A percentile compares a stretch with the other conserved stretches of the same genome.
phyloP scores from a whole-genome alignment of 2,329 filamentous ascomycete genomes.

The Ceratocystis cacaofunesta region DNA sequence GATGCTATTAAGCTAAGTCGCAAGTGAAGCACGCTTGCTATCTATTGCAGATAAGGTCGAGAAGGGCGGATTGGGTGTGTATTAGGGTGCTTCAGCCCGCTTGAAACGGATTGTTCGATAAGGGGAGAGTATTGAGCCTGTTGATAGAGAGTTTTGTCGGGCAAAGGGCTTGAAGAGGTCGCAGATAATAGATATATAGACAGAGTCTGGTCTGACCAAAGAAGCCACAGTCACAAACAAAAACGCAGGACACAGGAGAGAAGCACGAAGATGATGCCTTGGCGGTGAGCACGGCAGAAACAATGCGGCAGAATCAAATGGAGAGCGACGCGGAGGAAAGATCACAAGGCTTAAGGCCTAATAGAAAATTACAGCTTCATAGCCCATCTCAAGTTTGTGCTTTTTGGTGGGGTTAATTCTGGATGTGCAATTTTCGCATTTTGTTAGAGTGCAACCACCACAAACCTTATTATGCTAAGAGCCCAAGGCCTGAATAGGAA shows the following conservation, averaged over 20 bases:
- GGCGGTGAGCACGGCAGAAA: not conserved
- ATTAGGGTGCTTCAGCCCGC: not conserved
- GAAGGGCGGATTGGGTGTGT: no score
- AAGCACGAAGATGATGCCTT: not conserved
- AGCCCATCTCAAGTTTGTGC: conserved; percentile 6
- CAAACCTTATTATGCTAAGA: not conserved
- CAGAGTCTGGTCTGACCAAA: no score
- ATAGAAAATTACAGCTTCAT: conserved; percentile 3
- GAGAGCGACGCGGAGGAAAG: not conserved
- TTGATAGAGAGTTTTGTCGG: no score
- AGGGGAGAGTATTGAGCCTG: no score
- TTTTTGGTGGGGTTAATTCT: conserved; percentile 8
- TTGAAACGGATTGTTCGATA: not conserved
- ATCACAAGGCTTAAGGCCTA: conserved; percentile 1
- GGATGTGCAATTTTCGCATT: not conserved
- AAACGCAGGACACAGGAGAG: not conserved
- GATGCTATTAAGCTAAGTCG: not conserved
- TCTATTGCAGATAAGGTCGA: not conserved
- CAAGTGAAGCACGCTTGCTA: not conserved
- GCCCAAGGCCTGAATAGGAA: not conserved
- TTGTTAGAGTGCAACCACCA: not conserved
- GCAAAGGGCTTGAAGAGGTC: no score
- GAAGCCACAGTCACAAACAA: no score
- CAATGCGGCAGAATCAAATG: not conserved
- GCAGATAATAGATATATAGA: no score